Evolutionary conservation across 2,329 filamentous ascomycete species (phyloP).

Genomic region (Pseudopithomyces maydicus): DNA sequence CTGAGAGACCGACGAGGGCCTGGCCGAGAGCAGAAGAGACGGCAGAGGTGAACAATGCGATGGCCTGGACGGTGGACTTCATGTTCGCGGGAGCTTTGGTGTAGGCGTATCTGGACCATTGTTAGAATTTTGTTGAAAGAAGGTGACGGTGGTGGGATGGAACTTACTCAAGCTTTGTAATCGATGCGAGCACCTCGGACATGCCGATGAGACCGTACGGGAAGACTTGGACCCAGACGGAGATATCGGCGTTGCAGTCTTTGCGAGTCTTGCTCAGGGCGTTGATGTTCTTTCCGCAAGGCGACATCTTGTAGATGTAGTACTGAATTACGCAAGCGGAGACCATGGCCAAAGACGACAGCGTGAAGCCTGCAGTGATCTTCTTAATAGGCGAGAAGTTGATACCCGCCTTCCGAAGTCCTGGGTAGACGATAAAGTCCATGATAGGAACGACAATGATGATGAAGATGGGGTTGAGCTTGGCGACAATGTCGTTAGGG

Average conservation of each 20-base stretch:
- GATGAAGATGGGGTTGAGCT: conserved; percentile 76
- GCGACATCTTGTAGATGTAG: conserved; percentile 52
- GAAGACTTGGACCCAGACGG: conserved; percentile 61
- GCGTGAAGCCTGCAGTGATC: conserved; percentile 72
- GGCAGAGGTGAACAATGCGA: conserved; percentile 43
- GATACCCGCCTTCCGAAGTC: conserved; percentile 67
- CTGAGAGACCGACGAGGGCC: conserved; percentile 36
- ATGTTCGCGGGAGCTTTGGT: conserved; percentile 65
- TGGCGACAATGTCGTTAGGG: conserved; percentile 78
- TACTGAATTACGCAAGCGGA: conserved; percentile 63
- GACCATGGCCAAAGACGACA: conserved; percentile 66
- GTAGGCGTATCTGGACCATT: conserved; percentile 25
- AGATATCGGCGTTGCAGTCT: conserved; percentile 52
- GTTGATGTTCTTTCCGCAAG: conserved; percentile 35
- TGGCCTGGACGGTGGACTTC: conserved; percentile 48
- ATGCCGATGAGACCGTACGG: conserved; percentile 61
- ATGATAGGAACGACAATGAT: conserved; percentile 68
- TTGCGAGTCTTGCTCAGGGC: conserved; percentile 44
- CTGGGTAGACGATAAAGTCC: conserved; percentile 69
- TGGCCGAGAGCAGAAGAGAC: conserved; percentile 38
- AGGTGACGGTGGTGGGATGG: conserved; percentile 61
- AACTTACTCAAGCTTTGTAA: conserved; percentile 73
- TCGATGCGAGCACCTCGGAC: conserved; percentile 67
- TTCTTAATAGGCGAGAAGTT: conserved; percentile 76
- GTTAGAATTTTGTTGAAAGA: background rate